Conservation (phyloP, 1,139 yeast species). For the Geotrichum histeridarum region DNA sequence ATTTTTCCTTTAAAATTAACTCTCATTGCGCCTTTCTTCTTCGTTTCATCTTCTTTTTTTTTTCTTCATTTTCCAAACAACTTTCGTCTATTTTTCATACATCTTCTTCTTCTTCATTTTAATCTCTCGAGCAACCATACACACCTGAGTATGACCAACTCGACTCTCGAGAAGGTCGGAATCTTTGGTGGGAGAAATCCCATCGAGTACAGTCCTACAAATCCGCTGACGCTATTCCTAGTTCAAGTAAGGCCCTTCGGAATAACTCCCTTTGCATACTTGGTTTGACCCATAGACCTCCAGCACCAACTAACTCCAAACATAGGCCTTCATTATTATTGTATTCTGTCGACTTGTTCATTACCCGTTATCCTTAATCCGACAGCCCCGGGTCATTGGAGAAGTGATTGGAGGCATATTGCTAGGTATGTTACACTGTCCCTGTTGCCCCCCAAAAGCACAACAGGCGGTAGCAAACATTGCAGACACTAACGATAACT, state of each 20-base stretch:
- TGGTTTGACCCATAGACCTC: background rate
- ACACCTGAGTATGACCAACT: slow-evolving; percentile 15
- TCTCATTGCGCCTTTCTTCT: slow-evolving; percentile 9
- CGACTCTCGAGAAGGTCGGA: slow-evolving; percentile 22
- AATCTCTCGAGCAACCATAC: background rate
- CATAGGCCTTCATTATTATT: slow-evolving; percentile 43
- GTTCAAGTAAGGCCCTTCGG: slow-evolving; percentile 46
- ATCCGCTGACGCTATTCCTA: slow-evolving; percentile 57
- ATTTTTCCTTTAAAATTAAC: slow-evolving; percentile 2
- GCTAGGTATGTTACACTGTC: slow-evolving; percentile 48
- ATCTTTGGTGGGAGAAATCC: slow-evolving; percentile 69
- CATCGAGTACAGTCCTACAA: slow-evolving; percentile 48
- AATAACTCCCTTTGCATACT: background rate
- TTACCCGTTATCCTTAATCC: slow-evolving; percentile 52
- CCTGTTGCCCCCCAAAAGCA: background rate
- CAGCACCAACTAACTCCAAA: background rate
- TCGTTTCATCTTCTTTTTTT: too few relatives aligned
- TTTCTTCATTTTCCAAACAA: background rate
- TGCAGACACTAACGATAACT: background rate
- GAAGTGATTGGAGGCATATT: slow-evolving; percentile 72
- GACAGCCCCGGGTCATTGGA: slow-evolving; percentile 73
- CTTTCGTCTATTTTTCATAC: too few relatives aligned
- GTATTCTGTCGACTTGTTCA: slow-evolving; percentile 52
- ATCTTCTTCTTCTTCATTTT: background rate
- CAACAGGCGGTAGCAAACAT: background rate